Evolutionary conservation across 225 moss, liverwort and hornwort genomes (phyloP).

Genomic region (Climacium dendroides): DNA sequence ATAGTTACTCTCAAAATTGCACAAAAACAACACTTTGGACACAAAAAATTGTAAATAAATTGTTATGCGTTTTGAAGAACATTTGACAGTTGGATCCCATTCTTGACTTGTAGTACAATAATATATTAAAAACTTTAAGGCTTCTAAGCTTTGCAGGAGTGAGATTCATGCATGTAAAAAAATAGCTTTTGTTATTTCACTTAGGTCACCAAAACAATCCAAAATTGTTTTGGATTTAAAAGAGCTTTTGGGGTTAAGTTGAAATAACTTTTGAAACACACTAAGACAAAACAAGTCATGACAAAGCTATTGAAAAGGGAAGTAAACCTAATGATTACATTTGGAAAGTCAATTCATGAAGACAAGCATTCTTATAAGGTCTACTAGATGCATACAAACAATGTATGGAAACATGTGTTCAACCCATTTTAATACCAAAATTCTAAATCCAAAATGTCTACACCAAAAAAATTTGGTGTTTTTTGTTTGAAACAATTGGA

Average conservation of each 20-base stretch:
- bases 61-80: not conserved
- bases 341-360: no score
- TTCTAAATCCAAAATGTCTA: not conserved
- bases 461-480: not conserved
- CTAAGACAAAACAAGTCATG: no score
- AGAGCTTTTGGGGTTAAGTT: not conserved
- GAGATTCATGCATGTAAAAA: not conserved
- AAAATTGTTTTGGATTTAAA: no score
- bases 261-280: not conserved
- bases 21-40: accelerated
- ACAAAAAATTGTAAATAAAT: not conserved
- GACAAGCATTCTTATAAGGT: not conserved
- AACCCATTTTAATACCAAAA: not conserved
- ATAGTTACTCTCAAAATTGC: not conserved
- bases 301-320: not conserved
- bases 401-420: not conserved
- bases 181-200: not conserved
- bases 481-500: not conserved
- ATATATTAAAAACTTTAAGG: not conserved
- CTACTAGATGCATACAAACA: no score
- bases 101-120: not conserved
- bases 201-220: not conserved
- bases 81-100: not conserved
- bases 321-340: no score
- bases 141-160: not conserved